Base-by-base conservation (phyloP, 768 basidiomycete species). In the Lentinula lateritia region DNA sequence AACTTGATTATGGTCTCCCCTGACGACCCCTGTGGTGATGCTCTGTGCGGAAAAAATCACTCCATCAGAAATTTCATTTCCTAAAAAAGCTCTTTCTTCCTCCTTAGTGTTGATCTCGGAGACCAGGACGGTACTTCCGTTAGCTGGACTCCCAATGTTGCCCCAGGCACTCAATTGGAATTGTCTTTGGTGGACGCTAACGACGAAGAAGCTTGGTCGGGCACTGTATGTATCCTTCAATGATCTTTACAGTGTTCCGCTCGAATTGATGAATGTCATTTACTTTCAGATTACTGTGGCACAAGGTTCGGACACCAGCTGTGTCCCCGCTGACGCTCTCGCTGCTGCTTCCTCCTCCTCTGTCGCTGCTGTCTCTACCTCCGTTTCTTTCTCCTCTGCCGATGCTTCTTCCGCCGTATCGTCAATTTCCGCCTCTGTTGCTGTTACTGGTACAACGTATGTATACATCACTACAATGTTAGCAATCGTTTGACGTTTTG, bases 171-270 rank as follows among this genome's bases (percentile, higher is more conserved):
- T 20, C 63, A 74, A 34, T 75, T 87, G 42, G 69, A 76, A 64
- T 63, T 91, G 36, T 86, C 80, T 15, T 63, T 90, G 16, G 70
- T 80, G 62, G 88, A 90, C 68, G 66, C 72, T 1, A 58, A 66
- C 38, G 82, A 75, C 34, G 68, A 86, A 3, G 88, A 91, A 66
- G 89, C 81, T 3, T 93, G 90, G 90, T 85, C 83, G 65, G 77
- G 74, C 39, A 66, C 65, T 10, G 90, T 90, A 63, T 68, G 84
- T 78, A 6, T n/a, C 63, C 50, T 15, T 58, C 32, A 20, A 32
- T 16, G 60, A 64, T 28, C 3, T 23, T 2, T 13, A 50, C 46
- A 52, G 13, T 39, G 15, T 18, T 28, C 28, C 28, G 28, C 28
- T 28, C 28, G 28, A 4, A 28, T 28, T 28, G 28, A 28, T 4